Conservation (phyloP, 345 rosid species). For the Odontarrhena argentea region DNA sequence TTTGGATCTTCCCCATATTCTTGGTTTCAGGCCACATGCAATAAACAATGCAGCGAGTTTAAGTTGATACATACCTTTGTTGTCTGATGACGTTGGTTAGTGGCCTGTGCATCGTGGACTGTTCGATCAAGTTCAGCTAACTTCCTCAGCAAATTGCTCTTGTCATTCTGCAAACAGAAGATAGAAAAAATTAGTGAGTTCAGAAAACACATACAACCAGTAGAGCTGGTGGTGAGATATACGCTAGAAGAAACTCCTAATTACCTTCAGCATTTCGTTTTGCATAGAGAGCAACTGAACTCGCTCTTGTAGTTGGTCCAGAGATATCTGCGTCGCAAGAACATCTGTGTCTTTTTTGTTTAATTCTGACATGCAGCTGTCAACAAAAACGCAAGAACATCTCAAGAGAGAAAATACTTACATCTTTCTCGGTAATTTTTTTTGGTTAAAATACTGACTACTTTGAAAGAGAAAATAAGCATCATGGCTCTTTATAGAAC, state of each 20-base stretch:
- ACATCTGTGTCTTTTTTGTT: slow-evolving; percentile 65
- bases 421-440: background rate
- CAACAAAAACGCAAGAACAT: slow-evolving; percentile 16
- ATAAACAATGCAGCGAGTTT: background rate
- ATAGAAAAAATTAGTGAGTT: slow-evolving; percentile 5
- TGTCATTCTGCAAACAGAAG: slow-evolving; percentile 59
- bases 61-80: slow-evolving; percentile 36
- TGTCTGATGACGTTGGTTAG: slow-evolving; percentile 48
- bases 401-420: background rate
- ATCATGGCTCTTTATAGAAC: slow-evolving; percentile 11
- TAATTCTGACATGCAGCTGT: slow-evolving; percentile 65
- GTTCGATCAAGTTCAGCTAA: slow-evolving; percentile 71
- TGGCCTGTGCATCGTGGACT: slow-evolving; percentile 49
- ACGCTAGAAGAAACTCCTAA: slow-evolving; percentile 16
- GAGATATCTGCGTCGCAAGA: slow-evolving; percentile 55
- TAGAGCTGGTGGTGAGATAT: slow-evolving; percentile 1
- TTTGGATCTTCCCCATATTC: slow-evolving; percentile 9
- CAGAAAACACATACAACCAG: background rate
- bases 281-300: slow-evolving; percentile 79
- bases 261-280: slow-evolving; percentile 81
- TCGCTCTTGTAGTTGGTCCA: slow-evolving; percentile 78
- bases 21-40: slow-evolving; percentile 1
- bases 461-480: slow-evolving; percentile 4
- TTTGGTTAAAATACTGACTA: background rate
- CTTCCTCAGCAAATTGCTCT: slow-evolving; percentile 66